A percentile compares a stretch with the other conserved stretches of the same genome.
These are phyloP conservation scores for Isoetes engelmannii DNA, from an alignment of 83 land plant species.

Conservation along the genomic window DNA sequence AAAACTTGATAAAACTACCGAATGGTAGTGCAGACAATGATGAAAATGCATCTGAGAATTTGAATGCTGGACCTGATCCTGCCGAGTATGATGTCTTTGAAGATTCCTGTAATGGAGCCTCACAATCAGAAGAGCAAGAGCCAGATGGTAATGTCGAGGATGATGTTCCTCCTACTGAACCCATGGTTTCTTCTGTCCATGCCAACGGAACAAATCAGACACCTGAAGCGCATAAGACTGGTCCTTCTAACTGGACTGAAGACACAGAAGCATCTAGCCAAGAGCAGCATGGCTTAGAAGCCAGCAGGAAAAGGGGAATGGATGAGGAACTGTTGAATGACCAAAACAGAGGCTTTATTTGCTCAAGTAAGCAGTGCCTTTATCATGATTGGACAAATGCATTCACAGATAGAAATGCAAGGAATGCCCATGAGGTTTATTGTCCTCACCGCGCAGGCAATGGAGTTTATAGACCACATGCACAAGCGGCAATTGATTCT, in stretches of 20 bases:
- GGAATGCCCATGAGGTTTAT: conserved; percentile 3
- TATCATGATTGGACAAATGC: conserved; percentile 14
- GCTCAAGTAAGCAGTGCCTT: conserved; percentile 5
- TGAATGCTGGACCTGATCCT: conserved; percentile 12
- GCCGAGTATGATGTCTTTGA: not conserved
- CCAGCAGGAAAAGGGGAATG: not conserved
- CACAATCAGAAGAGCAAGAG: conserved; percentile 18
- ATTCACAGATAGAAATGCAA: conserved; percentile 29
- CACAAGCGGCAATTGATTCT: too few species aligned
- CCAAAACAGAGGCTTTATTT: not conserved
- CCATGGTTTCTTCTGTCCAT: conserved; percentile 40
- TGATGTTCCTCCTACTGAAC: conserved; percentile 17
- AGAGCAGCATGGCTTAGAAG: conserved; percentile 2
- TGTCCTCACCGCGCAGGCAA: conserved; percentile 14
- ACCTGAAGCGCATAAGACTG: conserved; percentile 6
- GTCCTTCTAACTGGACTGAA: not conserved
- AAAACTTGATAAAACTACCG: not conserved
- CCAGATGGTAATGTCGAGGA: conserved; percentile 39
- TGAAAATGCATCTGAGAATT: conserved; percentile 18
- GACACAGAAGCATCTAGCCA: not conserved
- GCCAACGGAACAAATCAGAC: conserved; percentile 22
- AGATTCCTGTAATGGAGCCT: conserved; percentile 14
- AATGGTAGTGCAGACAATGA: conserved; percentile 11
- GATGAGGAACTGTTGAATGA: not conserved
- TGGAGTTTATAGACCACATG: too few species aligned